Base-by-base conservation (phyloP, 2,329 filamentous ascomycete species). In the Penicillium sumatraense region DNA sequence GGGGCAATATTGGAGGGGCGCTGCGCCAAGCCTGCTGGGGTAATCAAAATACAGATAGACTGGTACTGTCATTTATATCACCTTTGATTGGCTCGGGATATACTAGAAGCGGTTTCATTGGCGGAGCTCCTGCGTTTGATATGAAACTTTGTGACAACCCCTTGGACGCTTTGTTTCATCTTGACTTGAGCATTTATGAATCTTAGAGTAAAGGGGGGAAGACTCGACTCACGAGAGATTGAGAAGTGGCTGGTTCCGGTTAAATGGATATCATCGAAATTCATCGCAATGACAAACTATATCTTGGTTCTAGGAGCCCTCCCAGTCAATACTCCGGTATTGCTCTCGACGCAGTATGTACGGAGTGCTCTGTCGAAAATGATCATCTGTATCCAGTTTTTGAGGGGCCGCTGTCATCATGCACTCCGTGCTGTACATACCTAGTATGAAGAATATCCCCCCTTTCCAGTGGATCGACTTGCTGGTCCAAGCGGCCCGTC, bases 121-220 rank as follows among this genome's bases (percentile, higher is more conserved):
- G 45, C 9, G 18, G 5, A 14, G 10, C n/a, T 20, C 23, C n/a
- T 10, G 2, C 10, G 47, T n/a, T 27, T 13, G 16, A 26, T 31
- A 24, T 20, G 36, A 44, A 49, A 54, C 24, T 13, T 14, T 13
- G 35, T 49, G 36, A 49, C 45, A 38, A 6, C 51, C 53, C 48
- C 49, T 49, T 56, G 36, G 42, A 44, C 10, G 31, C 23, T 16
- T n/a, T 52, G 54, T 52, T 53, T 56, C 49, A 56, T 26, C 44
- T 51, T 31, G 10, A 13, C 5, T 27, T 27, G 6, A 6, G 26
- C 26, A 6, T 10, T 10, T n/a, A n/a, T n/a, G n/a, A 27, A 27
- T 27, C 26, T 5, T 31, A 10, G n/a, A 31, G 29, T 13, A 31
- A 31, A 31, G 29, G 29, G 29, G 29, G 29, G 29, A 14, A n/a